Evolutionary conservation across 2,329 filamentous ascomycete genomes (phyloP), one percentile per base, ranked within the genome.

Genomic region (Nemania bipapillata): DNA sequence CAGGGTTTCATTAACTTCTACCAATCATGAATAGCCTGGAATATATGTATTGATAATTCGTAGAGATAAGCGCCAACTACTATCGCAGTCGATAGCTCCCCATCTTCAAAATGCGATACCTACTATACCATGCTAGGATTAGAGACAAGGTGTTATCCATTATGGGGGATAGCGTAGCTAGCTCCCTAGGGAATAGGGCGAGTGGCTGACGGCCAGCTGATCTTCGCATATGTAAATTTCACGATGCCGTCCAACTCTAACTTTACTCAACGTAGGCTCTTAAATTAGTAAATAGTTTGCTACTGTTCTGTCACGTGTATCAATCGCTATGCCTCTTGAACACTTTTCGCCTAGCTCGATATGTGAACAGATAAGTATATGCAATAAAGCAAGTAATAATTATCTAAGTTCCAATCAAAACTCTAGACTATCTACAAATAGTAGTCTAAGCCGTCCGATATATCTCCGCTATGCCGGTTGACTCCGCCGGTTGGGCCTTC

Each of bases 351-450:
- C 40, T 45, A 45, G 40, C 40, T 45, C 12, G 28, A 57, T 30
- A 20, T 57, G 37, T 45, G 40, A 3, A 45, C 40, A 45, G 17
- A n/a, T 20, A 45, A 42, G 12, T 53, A 5, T 59, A 65, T 65
- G 54, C 55, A 65, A 59, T 5, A 54, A 65, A 65, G 26, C 32
- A 60, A 40, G 22, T 60, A 20, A 50, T 37, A 42, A 8, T 24
- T 20, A 17, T 7, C 3, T 32, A n/a, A 30, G 20, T 11, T 28
- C 35, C 22, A n/a, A 37, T 37, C 37, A 22, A n/a, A 37, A 32
- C 30, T 22, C 53, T 24, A 42, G 52, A 35, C n/a, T n/a, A n/a
- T 32, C 30, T 40, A 24, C 17, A 47, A 22, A 50, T n/a, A n/a
- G n/a, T n/a, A n/a, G n/a, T 2, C 24, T 20, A 30, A n/a, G 32